Evolutionary conservation across 2,329 filamentous ascomycete genomes (phyloP).

Genomic region (Huntiella savannae): DNA sequence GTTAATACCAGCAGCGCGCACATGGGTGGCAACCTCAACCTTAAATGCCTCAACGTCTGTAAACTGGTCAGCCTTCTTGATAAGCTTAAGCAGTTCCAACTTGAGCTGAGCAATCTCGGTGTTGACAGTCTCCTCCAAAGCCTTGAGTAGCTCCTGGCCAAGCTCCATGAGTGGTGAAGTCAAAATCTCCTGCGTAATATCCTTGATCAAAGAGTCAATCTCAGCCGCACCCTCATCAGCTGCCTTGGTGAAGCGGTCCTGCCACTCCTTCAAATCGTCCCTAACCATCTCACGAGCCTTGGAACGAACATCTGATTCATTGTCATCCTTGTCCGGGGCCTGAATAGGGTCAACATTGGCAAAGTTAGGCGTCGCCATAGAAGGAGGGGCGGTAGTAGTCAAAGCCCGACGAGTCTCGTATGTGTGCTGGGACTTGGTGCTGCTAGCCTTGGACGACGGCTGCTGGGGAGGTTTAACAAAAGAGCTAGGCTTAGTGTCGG

Average conservation of each 20-base stretch:
- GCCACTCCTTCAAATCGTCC: conserved; percentile 67
- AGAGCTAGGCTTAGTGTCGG: conserved; percentile 7
- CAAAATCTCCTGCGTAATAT: conserved; percentile 24
- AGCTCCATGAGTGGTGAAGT: conserved; percentile 32
- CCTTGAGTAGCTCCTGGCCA: conserved; percentile 45
- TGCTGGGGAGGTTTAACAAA: conserved; percentile 12
- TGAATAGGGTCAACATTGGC: conserved; percentile 17
- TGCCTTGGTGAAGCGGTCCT: conserved; percentile 69
- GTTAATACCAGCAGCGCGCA: conserved; percentile 48
- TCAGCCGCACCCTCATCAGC: conserved; percentile 61
- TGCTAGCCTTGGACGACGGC: conserved; percentile 14
- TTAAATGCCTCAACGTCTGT: conserved; percentile 25
- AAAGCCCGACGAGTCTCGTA: background rate
- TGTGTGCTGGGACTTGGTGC: conserved; percentile 15
- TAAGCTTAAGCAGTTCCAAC: conserved; percentile 33
- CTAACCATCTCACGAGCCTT: conserved; percentile 48
- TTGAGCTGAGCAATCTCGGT: conserved; percentile 48
- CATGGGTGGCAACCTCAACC: conserved; percentile 23
- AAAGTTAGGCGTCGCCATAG: background rate
- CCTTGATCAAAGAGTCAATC: conserved; percentile 50
- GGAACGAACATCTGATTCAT: conserved; percentile 35
- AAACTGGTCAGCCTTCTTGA: conserved; percentile 31
- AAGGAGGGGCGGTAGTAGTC: background rate
- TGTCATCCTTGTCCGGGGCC: conserved; percentile 26
- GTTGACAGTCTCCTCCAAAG: conserved; percentile 49